Evolutionary conservation across 2,329 filamentous ascomycete species (phyloP), one percentile per base, ranked within the genome.

Genomic region (Penicillium sp.): DNA sequence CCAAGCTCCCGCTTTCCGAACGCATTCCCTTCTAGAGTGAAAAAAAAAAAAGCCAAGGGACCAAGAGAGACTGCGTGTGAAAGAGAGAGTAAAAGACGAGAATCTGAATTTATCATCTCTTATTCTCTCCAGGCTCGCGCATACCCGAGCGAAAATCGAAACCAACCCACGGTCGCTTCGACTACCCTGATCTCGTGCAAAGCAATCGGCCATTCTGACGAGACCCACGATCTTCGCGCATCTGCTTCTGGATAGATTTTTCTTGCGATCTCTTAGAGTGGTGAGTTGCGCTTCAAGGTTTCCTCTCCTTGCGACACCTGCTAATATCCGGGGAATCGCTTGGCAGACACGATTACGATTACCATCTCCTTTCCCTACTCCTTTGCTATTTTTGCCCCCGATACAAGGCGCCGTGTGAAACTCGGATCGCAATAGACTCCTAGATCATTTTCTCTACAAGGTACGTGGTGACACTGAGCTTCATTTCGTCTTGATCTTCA

Each of bases 301-400:
- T 39, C 31, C 12, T 31, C 15, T 47, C 15, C 20, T 24, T 42
- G 47, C 44, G 33, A 38, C 42, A 27, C 25, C 51, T 40, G 38
- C 55, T 62, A 32, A 58, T 35, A 12, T 37, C 32, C 38, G 20
- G 39, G 35, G 48, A 25, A 40, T 45, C 38, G 43, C 25, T 27
- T 37, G 29, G 48, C 52, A 66, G 64, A 62, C 52, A 61, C 61
- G 58, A 62, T 62, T 60, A 66, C 64, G 62, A 64, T 50, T n/a
- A 47, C 51, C 28, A 23, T 42, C 49, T 58, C 46, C 50, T 39
- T 47, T 55, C 46, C 53, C 55, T 53, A 46, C 53, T 47, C 44
- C 47, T 46, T 50, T 46, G n/a, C 35, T 46, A 50, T 40, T 42
- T 38, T 35, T 39, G 29, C 20, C 31, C 20, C 31, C 23, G 31